Evolutionary conservation across 2,329 filamentous ascomycete species (phyloP).

Genomic region (Aureobasidium leucospermi): DNA sequence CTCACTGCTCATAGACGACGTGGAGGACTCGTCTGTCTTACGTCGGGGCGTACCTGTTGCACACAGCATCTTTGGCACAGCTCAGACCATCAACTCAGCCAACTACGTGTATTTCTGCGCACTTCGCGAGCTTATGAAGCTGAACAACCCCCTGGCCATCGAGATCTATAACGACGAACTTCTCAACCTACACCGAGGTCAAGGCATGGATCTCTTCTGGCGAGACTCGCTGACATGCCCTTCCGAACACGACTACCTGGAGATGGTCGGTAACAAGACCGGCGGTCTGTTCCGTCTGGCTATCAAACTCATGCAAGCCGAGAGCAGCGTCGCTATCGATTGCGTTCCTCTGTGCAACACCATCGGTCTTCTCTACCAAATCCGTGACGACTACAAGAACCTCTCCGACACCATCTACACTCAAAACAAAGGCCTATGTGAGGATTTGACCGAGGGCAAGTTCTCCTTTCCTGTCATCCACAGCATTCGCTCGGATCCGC

Average conservation of each 20-base stretch:
- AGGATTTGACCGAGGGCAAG: slow-evolving; percentile 94
- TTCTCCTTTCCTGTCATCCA: slow-evolving; percentile 96
- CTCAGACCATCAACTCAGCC: slow-evolving; percentile 84
- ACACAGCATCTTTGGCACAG: slow-evolving; percentile 75
- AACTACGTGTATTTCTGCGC: slow-evolving; percentile 86
- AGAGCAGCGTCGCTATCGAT: slow-evolving; percentile 50
- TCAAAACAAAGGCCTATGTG: slow-evolving; percentile 85
- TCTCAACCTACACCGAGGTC: slow-evolving; percentile 74
- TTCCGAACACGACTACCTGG: slow-evolving; percentile 82
- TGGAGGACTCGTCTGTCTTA: slow-evolving; percentile 72
- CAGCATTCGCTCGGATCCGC: slow-evolving; percentile 69
- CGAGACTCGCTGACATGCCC: slow-evolving; percentile 76
- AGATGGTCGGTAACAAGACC: slow-evolving; percentile 90
- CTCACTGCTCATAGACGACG: slow-evolving; percentile 77
- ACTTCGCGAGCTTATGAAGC: slow-evolving; percentile 63
- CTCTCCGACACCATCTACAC: slow-evolving; percentile 59
- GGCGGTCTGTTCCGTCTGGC: slow-evolving; percentile 78
- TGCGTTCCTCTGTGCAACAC: slow-evolving; percentile 79
- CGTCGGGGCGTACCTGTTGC: slow-evolving; percentile 75
- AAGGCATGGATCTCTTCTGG: slow-evolving; percentile 91
- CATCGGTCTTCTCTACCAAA: slow-evolving; percentile 81
- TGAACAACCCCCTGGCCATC: slow-evolving; percentile 61
- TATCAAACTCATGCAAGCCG: slow-evolving; percentile 81
- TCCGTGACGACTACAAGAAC: slow-evolving; percentile 91
- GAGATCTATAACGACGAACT: slow-evolving; percentile 75